These are phyloP conservation scores for Alternaria brassicicola DNA, from an alignment of 2,329 filamentous ascomycete species.

Conservation along the genomic window DNA sequence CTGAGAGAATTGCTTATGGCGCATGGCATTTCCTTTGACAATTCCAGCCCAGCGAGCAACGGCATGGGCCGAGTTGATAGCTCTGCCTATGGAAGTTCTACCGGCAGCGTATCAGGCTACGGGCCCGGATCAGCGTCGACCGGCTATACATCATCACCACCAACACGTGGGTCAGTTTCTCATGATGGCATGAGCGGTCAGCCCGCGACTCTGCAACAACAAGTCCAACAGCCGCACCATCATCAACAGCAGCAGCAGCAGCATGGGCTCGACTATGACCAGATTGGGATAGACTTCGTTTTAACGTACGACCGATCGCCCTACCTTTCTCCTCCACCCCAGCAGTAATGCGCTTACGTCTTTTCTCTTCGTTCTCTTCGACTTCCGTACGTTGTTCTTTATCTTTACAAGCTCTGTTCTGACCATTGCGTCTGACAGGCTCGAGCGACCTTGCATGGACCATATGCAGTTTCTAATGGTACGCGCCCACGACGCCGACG, in stretches of 20 bases:
- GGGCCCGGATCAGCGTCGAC: constrained; percentile 54
- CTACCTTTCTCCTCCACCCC: constrained; percentile 57
- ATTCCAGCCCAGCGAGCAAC: constrained; percentile 43
- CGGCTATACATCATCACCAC: constrained; percentile 55
- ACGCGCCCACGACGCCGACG: constrained; percentile 58
- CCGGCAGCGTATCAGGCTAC: constrained; percentile 69
- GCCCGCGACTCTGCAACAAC: constrained; percentile 23
- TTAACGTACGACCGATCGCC: constrained; percentile 80
- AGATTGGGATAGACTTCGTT: constrained; percentile 87
- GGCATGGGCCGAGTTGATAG: constrained; percentile 44
- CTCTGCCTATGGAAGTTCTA: constrained; percentile 53
- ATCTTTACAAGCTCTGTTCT: constrained; percentile 37
- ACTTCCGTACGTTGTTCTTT: constrained; percentile 33
- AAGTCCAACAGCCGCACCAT: constrained; percentile 25
- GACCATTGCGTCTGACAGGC: constrained; percentile 58
- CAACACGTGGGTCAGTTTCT: constrained; percentile 40
- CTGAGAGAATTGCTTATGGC: constrained; percentile 67
- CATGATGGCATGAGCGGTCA: constrained; percentile 34
- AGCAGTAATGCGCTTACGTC: constrained; percentile 41
- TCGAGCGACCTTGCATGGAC: constrained; percentile 92
- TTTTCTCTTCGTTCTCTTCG: constrained; percentile 25
- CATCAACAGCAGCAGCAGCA: constrained; percentile 40
- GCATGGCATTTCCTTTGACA: constrained; percentile 65
- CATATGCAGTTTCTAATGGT: constrained; percentile 81
- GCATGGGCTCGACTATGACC: constrained; percentile 71